phyloP scores from a whole-genome alignment of 345 rosid genomes.

The Ceriops tagal region DNA sequence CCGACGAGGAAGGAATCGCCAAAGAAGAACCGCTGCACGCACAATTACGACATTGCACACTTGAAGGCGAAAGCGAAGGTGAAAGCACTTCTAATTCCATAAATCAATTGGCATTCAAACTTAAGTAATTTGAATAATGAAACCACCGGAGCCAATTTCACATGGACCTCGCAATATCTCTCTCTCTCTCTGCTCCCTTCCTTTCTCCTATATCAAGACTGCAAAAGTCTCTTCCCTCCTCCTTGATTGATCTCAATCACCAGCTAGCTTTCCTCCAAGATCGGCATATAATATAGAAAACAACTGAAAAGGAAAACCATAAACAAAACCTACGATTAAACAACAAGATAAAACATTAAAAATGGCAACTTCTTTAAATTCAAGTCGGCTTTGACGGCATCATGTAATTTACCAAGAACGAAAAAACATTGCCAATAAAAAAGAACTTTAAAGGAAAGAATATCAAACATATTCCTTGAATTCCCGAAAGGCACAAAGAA shows the following conservation, averaged over 20 bases:
- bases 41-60: slow-evolving; percentile 54
- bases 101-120: slow-evolving; percentile 26
- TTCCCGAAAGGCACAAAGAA: no score
- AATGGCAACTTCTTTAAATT: no score
- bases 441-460: neutral
- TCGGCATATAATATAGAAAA: neutral
- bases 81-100: slow-evolving; percentile 57
- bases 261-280: slow-evolving; percentile 1
- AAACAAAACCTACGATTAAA: neutral
- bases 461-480: neutral
- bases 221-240: neutral
- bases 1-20: slow-evolving; percentile 19
- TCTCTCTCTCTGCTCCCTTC: neutral
- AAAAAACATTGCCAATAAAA: neutral
- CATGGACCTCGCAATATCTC: neutral
- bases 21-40: slow-evolving; percentile 54
- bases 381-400: no score
- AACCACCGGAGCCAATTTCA: neutral
- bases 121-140: neutral
- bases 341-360: neutral
- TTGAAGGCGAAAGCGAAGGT: slow-evolving; percentile 12
- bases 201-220: neutral
- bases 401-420: no score
- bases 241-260: neutral
- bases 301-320: neutral